These are phyloP conservation scores for Penicillium oxalicum DNA, from an alignment of 2,329 filamentous ascomycete genomes.

Conservation along the genomic window DNA sequence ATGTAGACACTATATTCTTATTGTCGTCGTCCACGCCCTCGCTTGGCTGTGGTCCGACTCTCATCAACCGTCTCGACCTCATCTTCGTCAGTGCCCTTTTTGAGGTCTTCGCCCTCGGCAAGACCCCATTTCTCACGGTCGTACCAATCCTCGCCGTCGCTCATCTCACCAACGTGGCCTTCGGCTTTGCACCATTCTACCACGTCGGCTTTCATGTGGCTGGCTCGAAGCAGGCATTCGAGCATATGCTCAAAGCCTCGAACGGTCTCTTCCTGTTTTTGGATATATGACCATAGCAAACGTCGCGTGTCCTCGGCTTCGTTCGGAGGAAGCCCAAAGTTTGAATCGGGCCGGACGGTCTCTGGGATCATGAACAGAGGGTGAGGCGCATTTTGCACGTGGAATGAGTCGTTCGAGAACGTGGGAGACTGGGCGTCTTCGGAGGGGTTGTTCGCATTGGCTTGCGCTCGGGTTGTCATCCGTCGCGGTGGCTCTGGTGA, in stretches of 20 bases:
- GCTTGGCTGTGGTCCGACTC: constrained; percentile 34
- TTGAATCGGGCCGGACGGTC: constrained; percentile 46
- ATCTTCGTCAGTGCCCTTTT: constrained; percentile 57
- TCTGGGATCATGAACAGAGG: constrained; percentile 54
- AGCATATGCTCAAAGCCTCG: constrained; percentile 52
- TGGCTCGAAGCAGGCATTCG: constrained; percentile 52
- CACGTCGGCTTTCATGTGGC: constrained; percentile 54
- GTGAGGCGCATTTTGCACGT: constrained; percentile 41
- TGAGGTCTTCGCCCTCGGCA: constrained; percentile 48
- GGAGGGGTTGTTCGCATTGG: constrained; percentile 30
- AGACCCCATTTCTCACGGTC: constrained; percentile 57
- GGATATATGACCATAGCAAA: constrained; percentile 56
- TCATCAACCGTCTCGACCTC: constrained; percentile 50
- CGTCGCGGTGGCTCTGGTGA: constrained; percentile 39
- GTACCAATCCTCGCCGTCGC: constrained; percentile 64
- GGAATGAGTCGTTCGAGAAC: constrained; percentile 26
- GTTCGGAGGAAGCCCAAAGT: constrained; percentile 51
- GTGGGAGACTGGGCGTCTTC: constrained; percentile 24
- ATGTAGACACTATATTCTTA: constrained; percentile 9
- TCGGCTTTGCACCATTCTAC: constrained; percentile 58
- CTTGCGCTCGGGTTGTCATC: constrained; percentile 44
- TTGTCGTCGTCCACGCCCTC: constrained; percentile 35
- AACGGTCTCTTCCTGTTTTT: constrained; percentile 61
- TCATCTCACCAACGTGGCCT: constrained; percentile 60
- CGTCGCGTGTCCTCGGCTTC: constrained; percentile 60